These are phyloP conservation scores for Westerdykella sp. DNA, from an alignment of 2,329 filamentous ascomycete genomes.

Conservation along the genomic window DNA sequence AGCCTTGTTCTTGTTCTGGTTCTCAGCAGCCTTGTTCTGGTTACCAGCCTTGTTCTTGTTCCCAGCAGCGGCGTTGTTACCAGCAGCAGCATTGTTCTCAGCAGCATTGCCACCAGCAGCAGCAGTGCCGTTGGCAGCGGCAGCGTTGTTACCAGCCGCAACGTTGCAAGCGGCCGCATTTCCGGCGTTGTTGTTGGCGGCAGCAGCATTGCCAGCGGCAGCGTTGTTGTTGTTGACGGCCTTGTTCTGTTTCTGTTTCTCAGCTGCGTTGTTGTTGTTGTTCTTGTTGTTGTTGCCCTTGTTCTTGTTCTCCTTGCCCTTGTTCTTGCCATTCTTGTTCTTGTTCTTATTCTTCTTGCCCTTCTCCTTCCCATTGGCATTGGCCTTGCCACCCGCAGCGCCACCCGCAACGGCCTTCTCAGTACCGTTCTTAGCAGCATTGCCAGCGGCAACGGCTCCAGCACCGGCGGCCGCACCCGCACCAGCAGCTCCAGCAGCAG, in stretches of 20 bases:
- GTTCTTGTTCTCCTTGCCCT: not conserved
- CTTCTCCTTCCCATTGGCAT: not conserved
- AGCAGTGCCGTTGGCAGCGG: not conserved
- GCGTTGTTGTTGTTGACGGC: not conserved
- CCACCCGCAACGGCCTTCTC: not conserved
- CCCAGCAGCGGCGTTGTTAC: not conserved
- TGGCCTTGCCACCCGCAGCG: not conserved
- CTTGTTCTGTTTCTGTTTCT: not conserved
- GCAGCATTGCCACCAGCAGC: no score
- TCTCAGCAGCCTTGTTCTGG: not conserved
- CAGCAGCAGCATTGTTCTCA: not conserved
- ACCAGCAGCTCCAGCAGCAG: slow-evolving; percentile 10
- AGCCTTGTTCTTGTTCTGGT: slow-evolving; percentile 17
- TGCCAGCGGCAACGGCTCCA: slow-evolving; percentile 5
- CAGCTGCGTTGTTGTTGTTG: not conserved
- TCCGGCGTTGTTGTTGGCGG: not conserved
- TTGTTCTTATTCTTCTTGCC: not conserved
- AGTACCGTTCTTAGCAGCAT: slow-evolving; percentile 10
- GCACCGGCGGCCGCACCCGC: slow-evolving; percentile 10
- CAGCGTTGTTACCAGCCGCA: not conserved
- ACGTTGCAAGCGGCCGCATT: slow-evolving; percentile 1
- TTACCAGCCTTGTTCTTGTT: not conserved
- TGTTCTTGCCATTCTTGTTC: not conserved
- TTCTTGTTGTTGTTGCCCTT: not conserved
- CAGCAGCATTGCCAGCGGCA: not conserved